Conservation (phyloP, 2,329 filamentous ascomycete genomes). For the Pseudogymnoascus sp. region DNA sequence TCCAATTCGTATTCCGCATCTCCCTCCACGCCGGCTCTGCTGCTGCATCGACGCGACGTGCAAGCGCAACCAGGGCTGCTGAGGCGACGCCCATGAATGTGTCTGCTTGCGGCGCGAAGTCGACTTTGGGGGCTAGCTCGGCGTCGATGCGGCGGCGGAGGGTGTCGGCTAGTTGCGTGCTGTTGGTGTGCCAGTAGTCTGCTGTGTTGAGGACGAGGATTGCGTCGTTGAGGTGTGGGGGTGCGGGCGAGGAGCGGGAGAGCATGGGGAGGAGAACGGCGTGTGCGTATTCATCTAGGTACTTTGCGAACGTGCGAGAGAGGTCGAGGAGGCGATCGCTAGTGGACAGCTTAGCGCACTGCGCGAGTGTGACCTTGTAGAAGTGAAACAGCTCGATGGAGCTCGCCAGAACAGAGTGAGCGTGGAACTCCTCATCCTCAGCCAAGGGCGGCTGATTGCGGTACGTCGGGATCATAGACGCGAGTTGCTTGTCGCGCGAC, state of each 20-base stretch:
- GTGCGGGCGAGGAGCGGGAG: conserved; percentile 40
- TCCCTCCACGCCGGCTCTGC: conserved; percentile 88
- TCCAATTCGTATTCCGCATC: conserved; percentile 96
- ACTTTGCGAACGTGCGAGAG: conserved; percentile 77
- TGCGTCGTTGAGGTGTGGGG: conserved; percentile 54
- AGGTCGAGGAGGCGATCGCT: conserved; percentile 80
- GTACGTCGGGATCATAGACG: conserved; percentile 78
- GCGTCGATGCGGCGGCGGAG: conserved; percentile 84
- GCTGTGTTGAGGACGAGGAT: conserved; percentile 90
- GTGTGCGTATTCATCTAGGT: conserved; percentile 91
- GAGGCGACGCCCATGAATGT: conserved; percentile 92
- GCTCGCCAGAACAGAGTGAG: conserved; percentile 81
- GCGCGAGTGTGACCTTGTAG: conserved; percentile 83
- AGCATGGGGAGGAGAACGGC: conserved; percentile 73
- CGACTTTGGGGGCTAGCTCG: conserved; percentile 65
- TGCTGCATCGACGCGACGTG: conserved; percentile 72
- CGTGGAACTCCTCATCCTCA: conserved; percentile 82
- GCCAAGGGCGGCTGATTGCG: conserved; percentile 71
- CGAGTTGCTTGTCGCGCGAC: conserved; percentile 83
- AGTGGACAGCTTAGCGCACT: conserved; percentile 93
- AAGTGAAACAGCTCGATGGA: conserved; percentile 97
- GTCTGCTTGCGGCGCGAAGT: conserved; percentile 88
- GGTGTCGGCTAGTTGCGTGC: conserved; percentile 86
- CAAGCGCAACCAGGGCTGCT: conserved; percentile 73
- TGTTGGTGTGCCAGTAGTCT: conserved; percentile 93